Evolutionary conservation across 202 grass and related monocot species (phyloP), one percentile per base, ranked within the genome.

Genomic region (Panicum virgatum): DNA sequence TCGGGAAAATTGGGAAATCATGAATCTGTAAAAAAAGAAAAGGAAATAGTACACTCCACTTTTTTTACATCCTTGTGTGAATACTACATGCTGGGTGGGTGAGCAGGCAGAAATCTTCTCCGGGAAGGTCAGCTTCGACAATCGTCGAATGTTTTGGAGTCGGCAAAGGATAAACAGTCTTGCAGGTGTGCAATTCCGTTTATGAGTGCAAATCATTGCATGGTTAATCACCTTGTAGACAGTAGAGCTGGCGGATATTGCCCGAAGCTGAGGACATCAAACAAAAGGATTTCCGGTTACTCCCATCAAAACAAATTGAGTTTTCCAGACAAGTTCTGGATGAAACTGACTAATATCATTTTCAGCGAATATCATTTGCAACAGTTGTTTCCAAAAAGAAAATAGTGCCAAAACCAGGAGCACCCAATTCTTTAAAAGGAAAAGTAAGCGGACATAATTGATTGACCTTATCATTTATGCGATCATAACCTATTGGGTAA

Each of bases 181-280:
- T 57, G 65, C n/a, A 15, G 54, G 69, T 67, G 45, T 38, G 43
- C 44, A 23, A 16, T 25, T 79, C 30, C 53, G 57, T 34, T 66
- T 67, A 23, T 25, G 29, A 48, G 18, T 14, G 45, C 62, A 56
- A 45, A 30, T 6, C 19, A 40, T 36, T 5, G 6, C 72, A 19
- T 15, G 50, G 58, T 94, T 87, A 99, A 68, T 99, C 93, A 12
- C 85, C 83, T 79, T 99, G 96, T 53, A 99, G 91, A 80, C 96
- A 96, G 89, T 99, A 99, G 22, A 99, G 89, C 91, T 96, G 96
- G 71, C 93, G 96, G 65, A 99, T 92, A 73, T 99, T 99, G 59
- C 96, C 93, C 0, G 96, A 96, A 77, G 93, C 96, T 99, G 90
- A 62, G 78, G 51, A 85, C 61, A 93, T 58, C 30, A 60, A 75